These are phyloP conservation scores for Penicillium aurantiogriseum DNA, from an alignment of 2,329 filamentous ascomycete species.

Conservation along the genomic window DNA sequence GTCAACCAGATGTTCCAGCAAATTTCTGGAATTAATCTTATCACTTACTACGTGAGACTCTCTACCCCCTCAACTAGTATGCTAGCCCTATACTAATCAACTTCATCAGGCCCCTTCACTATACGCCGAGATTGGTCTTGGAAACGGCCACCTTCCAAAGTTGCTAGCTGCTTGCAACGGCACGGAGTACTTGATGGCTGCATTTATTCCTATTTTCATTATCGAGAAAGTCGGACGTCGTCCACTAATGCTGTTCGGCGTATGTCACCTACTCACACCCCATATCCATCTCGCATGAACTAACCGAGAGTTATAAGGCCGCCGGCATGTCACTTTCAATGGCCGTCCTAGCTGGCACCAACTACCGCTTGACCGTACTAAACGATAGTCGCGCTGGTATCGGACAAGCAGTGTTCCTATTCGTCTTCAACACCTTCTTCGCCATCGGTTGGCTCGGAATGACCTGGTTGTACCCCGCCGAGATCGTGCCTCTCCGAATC, in stretches of 20 bases:
- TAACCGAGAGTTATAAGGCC: conserved; percentile 22
- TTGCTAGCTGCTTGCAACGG: conserved; percentile 51
- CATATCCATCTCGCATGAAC: not conserved
- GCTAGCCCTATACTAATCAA: not conserved
- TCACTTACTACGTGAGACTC: conserved; percentile 38
- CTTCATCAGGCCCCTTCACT: conserved; percentile 17
- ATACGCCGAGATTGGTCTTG: conserved; percentile 23
- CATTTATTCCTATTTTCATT: conserved; percentile 47
- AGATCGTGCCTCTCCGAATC: conserved; percentile 54
- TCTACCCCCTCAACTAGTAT: no score
- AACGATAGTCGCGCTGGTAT: conserved; percentile 40
- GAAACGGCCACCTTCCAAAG: conserved; percentile 17
- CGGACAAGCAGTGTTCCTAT: conserved; percentile 54
- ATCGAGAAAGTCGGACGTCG: conserved; percentile 54
- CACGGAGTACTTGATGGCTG: conserved; percentile 51
- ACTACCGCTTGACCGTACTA: conserved; percentile 28
- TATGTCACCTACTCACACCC: not conserved
- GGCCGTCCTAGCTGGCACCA: conserved; percentile 52
- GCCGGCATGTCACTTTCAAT: conserved; percentile 61
- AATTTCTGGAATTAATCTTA: conserved; percentile 41
- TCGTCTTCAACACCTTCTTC: conserved; percentile 63
- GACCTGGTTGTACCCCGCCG: conserved; percentile 62
- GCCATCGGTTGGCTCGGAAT: conserved; percentile 62
- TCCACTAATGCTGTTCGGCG: conserved; percentile 70
- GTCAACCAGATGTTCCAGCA: conserved; percentile 55